A percentile compares a stretch with the other conserved stretches of the same genome.
phyloP scores from a whole-genome alignment of 805 yeast species.

The Blastobotrys attinorum region DNA sequence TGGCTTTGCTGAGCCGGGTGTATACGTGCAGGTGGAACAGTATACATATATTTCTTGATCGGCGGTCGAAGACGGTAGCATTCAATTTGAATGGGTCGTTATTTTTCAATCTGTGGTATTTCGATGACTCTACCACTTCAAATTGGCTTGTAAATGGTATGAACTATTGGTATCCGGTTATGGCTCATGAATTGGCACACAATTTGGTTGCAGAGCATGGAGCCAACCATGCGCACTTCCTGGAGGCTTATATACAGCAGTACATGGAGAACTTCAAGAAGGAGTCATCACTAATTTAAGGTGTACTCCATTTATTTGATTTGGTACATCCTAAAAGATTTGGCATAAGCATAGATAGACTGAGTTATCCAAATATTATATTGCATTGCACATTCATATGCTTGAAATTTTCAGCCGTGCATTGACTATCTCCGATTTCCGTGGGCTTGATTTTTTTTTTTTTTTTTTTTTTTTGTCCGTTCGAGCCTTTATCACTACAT shows the following conservation, averaged over 20 bases:
- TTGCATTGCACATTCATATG: no score
- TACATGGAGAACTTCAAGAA: conserved; percentile 21
- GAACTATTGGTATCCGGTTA: conserved; percentile 32
- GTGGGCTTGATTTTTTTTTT: no score
- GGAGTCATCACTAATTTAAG: background rate
- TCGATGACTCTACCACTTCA: conserved; percentile 6
- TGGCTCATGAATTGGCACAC: conserved; percentile 36
- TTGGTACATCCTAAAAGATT: no score
- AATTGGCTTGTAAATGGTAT: conserved; percentile 8
- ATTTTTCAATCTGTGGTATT: conserved; percentile 31
- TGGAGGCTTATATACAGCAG: conserved; percentile 27
- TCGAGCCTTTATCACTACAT: no score
- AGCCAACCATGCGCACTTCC: conserved; percentile 27
- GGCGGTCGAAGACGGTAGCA: conserved; percentile 25
- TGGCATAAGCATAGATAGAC: no score
- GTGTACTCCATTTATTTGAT: no score
- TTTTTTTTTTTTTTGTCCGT: no score
- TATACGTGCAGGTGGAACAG: background rate
- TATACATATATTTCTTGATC: conserved; percentile 25
- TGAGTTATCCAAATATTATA: no score
- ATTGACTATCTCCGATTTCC: no score
- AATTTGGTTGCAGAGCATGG: conserved; percentile 31
- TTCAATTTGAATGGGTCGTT: conserved; percentile 31
- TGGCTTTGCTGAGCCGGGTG: conserved; percentile 9
- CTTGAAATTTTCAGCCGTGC: no score